phyloP scores from a whole-genome alignment of 2,329 filamentous ascomycete species.

The Diaporthe humulicola region DNA sequence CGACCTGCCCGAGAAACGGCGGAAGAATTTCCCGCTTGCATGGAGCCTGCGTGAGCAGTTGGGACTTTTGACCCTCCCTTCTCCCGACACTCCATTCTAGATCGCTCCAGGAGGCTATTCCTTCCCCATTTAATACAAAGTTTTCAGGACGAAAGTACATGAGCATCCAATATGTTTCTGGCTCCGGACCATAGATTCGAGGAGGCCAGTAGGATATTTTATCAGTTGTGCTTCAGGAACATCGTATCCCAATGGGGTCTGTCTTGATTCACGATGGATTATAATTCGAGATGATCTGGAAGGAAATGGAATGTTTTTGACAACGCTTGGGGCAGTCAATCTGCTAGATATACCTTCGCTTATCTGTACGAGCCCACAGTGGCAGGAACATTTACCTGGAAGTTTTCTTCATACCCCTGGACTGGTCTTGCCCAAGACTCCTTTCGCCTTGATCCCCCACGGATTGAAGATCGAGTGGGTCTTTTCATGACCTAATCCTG shows the following conservation, averaged over 20 bases:
- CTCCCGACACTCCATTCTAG: not conserved
- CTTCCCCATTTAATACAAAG: too few species aligned
- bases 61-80: not conserved
- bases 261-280: too few species aligned
- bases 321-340: not conserved
- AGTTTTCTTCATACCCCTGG: not conserved
- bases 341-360: not conserved
- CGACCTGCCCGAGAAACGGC: conserved; percentile 29
- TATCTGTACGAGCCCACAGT: not conserved
- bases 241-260: not conserved
- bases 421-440: not conserved
- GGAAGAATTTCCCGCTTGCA: not conserved
- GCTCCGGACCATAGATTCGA: not conserved
- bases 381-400: not conserved
- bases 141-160: not conserved
- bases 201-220: not conserved
- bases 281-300: not conserved
- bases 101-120: too few species aligned
- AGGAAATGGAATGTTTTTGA: not conserved
- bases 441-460: not conserved
- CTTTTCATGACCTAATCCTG: not conserved
- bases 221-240: not conserved
- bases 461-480: not conserved
- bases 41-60: not conserved
- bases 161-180: not conserved